Evolutionary conservation across 139 green algal genomes (phyloP).

Genomic region (Penium margaritaceum): DNA sequence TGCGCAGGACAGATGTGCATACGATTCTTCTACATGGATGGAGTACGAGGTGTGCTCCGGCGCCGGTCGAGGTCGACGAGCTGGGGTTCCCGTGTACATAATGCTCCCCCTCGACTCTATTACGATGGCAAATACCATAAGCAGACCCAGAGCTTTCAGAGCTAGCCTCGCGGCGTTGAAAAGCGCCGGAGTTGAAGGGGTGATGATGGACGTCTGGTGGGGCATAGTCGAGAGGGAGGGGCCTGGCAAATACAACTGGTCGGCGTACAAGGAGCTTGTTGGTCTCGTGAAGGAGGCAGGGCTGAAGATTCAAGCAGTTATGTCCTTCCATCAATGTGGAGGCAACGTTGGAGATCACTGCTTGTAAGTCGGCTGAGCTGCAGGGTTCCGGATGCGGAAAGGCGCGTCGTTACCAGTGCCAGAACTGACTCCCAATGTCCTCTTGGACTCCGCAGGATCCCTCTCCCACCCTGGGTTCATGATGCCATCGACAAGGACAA

Average conservation of each 20-base stretch:
- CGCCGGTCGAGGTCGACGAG: no score
- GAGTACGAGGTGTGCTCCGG: no score
- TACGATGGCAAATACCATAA: conserved; percentile 35
- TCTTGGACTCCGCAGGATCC: conserved; percentile 44
- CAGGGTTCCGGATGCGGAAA: no score
- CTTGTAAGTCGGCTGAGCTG: conserved; percentile 22
- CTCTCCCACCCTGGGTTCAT: conserved; percentile 71
- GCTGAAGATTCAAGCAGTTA: conserved; percentile 60
- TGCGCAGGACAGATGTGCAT: no score
- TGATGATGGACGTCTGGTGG: conserved; percentile 63
- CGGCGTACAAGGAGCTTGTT: conserved; percentile 50
- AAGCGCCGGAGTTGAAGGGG: conserved; percentile 49
- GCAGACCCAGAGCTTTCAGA: conserved; percentile 36
- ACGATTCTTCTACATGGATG: no score
- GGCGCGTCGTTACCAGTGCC: no score
- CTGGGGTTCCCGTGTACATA: conserved; percentile 79
- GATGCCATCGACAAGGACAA: conserved; percentile 75
- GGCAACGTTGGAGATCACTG: conserved; percentile 54
- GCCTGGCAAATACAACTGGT: conserved; percentile 50
- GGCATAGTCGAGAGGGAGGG: conserved; percentile 78
- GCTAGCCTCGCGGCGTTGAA: conserved; percentile 46
- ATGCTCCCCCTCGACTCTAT: conserved; percentile 98
- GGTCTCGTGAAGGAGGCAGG: conserved; percentile 67
- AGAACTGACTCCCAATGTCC: no score
- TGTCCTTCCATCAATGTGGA: conserved; percentile 59